Evolutionary conservation across 148 eudicot species (phyloP), one percentile per base, ranked within the genome.

Genomic region (Diospyros lotus): DNA sequence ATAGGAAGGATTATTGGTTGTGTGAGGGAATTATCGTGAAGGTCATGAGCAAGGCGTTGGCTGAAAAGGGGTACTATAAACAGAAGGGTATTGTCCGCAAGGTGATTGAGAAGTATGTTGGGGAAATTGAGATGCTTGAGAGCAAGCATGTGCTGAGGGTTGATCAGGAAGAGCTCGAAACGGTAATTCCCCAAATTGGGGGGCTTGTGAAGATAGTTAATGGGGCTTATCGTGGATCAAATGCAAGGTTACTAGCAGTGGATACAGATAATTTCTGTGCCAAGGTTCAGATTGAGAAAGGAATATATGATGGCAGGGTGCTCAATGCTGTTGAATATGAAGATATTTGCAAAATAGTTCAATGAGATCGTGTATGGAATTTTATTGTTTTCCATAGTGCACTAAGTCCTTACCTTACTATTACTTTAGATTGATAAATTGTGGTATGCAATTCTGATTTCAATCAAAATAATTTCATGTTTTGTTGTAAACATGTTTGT

Each of bases 151-250:
- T 89, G 52, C 83, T 95, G 63, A 91, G 99, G 79, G 92, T 95
- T 43, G 99, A 95, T 78, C 99, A 95, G 74, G 93, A 87, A 46
- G 99, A 95, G 84, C 89, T 95, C 44, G 98, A 95, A 86, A 93
- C 98, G 0, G 97, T 95, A 41, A 84, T 93, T 74, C 98, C 98
- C 0, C 98, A 93, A 73, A 93, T 93, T 74, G 97, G 99, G 6
- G 91, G 98, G 5, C 72, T 91, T 61, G 98, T 95, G 64, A 92
- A 74, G 82, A 88, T 95, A 10, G 92, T 90, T 70, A 95, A 95
- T 80, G 97, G 99, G 69, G 97, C 97, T 9, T 95, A 95, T 74
- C 89, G 97, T 44, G 99, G 96, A 70, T 87, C 87, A 13, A 88
- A 82, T 58, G 97, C 89, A 0, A 86, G 86, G 80, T 72, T 93